Conservation (phyloP, 208 protist genomes). For the Wallacemonas sp. region DNA sequence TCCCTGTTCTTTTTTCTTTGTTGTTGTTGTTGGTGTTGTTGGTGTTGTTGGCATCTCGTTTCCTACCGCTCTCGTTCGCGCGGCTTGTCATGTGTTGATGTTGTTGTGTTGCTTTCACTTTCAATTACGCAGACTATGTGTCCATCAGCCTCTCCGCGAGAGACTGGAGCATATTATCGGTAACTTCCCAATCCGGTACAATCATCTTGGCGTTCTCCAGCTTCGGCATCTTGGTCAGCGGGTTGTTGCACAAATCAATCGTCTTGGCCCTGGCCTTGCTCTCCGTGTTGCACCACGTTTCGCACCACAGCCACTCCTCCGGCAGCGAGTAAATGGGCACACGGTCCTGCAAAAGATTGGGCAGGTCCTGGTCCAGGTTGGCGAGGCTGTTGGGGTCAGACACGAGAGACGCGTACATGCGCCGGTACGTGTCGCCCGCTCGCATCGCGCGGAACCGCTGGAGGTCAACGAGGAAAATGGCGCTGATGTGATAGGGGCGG, state of each 20-base stretch:
- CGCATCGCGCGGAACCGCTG: conserved; percentile 79
- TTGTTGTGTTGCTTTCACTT: background rate
- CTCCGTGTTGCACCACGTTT: conserved; percentile 97
- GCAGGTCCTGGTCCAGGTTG: conserved; percentile 96
- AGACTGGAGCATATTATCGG: conserved; percentile 78
- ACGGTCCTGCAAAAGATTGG: conserved; percentile 95
- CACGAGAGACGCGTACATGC: conserved; percentile 88
- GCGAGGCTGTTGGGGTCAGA: conserved; percentile 92
- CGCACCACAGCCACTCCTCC: conserved; percentile 99
- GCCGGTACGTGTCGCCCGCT: conserved; percentile 93
- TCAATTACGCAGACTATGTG: too few relatives aligned
- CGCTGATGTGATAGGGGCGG: conserved; percentile 97
- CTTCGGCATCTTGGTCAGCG: conserved; percentile 96
- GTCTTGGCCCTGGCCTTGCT: conserved; percentile 95
- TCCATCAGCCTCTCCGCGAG: conserved; percentile 29
- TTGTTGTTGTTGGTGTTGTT: too few relatives aligned
- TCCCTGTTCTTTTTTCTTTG: too few relatives aligned
- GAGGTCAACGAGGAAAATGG: conserved; percentile 97
- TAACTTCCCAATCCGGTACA: conserved; percentile 88
- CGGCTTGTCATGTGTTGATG: too few relatives aligned
- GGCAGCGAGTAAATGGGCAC: conserved; percentile 97
- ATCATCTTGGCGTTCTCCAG: conserved; percentile 92
- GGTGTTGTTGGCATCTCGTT: too few relatives aligned
- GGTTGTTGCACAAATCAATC: conserved; percentile 98
- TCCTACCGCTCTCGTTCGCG: too few relatives aligned